A percentile compares a stretch with the other conserved stretches of the same genome.
Evolutionary conservation across 2,329 filamentous ascomycete species (phyloP).

Genomic region (Capronia coronata): DNA sequence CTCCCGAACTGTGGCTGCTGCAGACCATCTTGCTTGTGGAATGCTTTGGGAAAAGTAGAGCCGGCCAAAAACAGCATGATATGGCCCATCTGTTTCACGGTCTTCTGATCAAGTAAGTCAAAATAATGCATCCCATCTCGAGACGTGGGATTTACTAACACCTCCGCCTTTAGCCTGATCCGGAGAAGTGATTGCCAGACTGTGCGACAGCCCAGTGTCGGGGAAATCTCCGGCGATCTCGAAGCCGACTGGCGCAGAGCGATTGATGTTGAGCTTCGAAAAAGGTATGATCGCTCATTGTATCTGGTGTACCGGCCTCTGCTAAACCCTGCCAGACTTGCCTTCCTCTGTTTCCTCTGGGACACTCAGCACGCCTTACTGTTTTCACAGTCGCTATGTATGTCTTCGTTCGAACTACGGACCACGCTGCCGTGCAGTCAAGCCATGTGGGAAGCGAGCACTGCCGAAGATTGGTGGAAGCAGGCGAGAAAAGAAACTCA

Average conservation of each 20-base stretch:
- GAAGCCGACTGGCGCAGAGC: constrained; percentile 49
- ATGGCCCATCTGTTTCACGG: constrained; percentile 57
- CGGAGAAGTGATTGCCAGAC: constrained; percentile 48
- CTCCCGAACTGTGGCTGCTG: constrained; percentile 56
- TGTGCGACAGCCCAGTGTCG: constrained; percentile 35
- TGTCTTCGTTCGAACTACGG: constrained; percentile 59
- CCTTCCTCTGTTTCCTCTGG: constrained; percentile 60
- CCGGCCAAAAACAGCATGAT: constrained; percentile 58
- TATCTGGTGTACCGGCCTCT: not conserved
- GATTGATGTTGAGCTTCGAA: constrained; percentile 53
- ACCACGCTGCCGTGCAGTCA: constrained; percentile 52
- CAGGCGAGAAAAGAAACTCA: constrained; percentile 35
- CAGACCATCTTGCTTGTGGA: constrained; percentile 58
- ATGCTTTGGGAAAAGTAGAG: constrained; percentile 58
- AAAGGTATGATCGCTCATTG: constrained; percentile 35
- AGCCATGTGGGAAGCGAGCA: constrained; percentile 52
- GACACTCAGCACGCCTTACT: constrained; percentile 59
- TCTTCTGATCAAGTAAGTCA: constrained; percentile 43
- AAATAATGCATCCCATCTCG: no score
- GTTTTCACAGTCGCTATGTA: constrained; percentile 60
- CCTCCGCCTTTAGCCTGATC: constrained; percentile 43
- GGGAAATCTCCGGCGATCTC: constrained; percentile 36
- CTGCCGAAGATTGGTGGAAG: constrained; percentile 47
- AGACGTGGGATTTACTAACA: no score
- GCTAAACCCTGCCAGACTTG: constrained; percentile 34